phyloP scores from a whole-genome alignment of 129 eudicot species.

The Solidago caesia region DNA sequence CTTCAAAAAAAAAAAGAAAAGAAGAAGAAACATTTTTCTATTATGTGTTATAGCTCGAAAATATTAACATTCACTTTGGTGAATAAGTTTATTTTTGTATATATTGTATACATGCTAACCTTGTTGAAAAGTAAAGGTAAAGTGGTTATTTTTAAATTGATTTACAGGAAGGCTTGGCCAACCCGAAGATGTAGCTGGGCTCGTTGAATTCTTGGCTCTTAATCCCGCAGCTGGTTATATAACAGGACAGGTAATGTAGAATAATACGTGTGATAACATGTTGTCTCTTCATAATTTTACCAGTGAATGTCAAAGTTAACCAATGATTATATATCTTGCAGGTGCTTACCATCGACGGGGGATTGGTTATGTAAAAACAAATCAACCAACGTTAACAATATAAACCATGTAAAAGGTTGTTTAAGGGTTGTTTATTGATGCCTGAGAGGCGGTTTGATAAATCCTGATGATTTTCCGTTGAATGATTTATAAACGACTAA shows the following conservation, averaged over 20 bases:
- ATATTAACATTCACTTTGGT: too few relatives aligned
- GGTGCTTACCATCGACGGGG: slow-evolving; percentile 93
- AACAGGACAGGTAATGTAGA: slow-evolving; percentile 80
- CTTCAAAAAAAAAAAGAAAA: too few relatives aligned
- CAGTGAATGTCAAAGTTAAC: background rate
- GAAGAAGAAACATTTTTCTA: too few relatives aligned
- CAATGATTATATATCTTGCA: slow-evolving; percentile 25
- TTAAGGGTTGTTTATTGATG: background rate
- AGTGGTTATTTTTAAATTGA: slow-evolving; percentile 2
- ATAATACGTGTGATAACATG: background rate
- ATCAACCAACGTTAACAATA: background rate
- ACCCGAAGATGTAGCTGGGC: slow-evolving; percentile 96
- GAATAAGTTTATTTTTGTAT: too few relatives aligned
- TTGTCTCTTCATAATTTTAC: background rate
- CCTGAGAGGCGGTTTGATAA: background rate
- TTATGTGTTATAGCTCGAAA: too few relatives aligned
- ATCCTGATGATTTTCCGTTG: too few relatives aligned
- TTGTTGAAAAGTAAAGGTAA: background rate
- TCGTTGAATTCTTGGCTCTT: slow-evolving; percentile 92
- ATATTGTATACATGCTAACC: too few relatives aligned
- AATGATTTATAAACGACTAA: too few relatives aligned
- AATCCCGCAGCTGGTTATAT: slow-evolving; percentile 89
- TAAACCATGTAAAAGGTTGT: too few relatives aligned
- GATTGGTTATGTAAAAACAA: slow-evolving; percentile 81
- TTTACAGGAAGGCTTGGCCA: slow-evolving; percentile 76